Evolutionary conservation across 1,284 basidiomycete genomes (phyloP).

Genomic region (Cutaneotrichosporon sp.): DNA sequence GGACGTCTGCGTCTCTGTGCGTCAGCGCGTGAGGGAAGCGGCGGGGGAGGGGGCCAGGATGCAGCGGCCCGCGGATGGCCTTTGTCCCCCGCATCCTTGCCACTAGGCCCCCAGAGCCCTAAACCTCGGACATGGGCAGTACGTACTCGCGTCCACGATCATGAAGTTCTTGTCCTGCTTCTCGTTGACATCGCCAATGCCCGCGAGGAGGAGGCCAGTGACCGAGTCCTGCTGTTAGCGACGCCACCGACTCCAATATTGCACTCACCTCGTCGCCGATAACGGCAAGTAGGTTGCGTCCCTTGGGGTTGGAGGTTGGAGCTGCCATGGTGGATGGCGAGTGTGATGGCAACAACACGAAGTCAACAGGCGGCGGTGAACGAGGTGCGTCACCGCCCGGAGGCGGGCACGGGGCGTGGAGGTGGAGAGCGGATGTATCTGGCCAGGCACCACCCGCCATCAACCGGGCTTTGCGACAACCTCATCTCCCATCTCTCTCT

Average conservation of each 20-base stretch:
- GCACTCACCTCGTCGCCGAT: conserved; percentile 88
- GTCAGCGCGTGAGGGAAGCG: neutral
- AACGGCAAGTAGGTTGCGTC: conserved; percentile 74
- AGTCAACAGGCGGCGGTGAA: neutral
- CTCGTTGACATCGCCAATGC: conserved; percentile 83
- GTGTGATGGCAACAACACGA: neutral
- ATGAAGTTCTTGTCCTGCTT: conserved; percentile 95
- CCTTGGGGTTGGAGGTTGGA: conserved; percentile 59
- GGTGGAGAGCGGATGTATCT: conserved; percentile 1
- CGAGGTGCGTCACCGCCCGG: neutral
- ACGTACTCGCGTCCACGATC: conserved; percentile 83
- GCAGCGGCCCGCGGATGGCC: too few species aligned
- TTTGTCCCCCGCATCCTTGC: too few species aligned
- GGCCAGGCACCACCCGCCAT: conserved; percentile 3
- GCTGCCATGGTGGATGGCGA: conserved; percentile 30
- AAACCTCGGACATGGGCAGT: too few species aligned
- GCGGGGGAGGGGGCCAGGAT: too few species aligned
- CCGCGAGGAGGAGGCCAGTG: conserved; percentile 87
- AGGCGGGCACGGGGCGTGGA: neutral
- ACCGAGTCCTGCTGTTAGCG: conserved; percentile 74
- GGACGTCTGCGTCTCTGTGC: conserved; percentile 81
- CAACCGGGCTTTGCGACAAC: neutral
- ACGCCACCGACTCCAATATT: too few species aligned
- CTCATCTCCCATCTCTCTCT: neutral
- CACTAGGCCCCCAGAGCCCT: too few species aligned